Conservation (phyloP, 1,284 basidiomycete genomes). For the Ceratobasidium sp. region DNA sequence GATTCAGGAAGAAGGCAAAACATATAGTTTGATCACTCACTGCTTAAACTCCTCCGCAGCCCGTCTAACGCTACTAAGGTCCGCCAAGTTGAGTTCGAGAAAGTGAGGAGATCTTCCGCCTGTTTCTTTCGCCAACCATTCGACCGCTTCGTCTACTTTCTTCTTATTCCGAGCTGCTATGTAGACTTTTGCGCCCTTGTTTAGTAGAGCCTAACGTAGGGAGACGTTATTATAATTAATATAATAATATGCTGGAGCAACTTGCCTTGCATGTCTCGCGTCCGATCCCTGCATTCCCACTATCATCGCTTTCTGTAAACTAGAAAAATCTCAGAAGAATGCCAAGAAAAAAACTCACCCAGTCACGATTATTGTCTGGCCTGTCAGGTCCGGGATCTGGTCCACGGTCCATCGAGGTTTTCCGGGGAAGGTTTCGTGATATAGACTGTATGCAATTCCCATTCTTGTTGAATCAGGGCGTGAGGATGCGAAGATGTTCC, state of each 20-base stretch:
- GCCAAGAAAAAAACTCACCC: slow-evolving; percentile 20
- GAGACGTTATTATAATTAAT: not conserved
- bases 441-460: slow-evolving; percentile 31
- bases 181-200: slow-evolving; percentile 59
- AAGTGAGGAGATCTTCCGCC: slow-evolving; percentile 64
- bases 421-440: slow-evolving; percentile 49
- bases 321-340: not conserved
- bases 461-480: not conserved
- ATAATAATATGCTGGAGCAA: not conserved
- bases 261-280: slow-evolving; percentile 46
- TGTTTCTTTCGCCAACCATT: slow-evolving; percentile 53
- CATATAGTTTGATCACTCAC: slow-evolving; percentile 55
- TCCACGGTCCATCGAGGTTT: slow-evolving; percentile 45
- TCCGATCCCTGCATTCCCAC: slow-evolving; percentile 50
- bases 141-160: slow-evolving; percentile 58
- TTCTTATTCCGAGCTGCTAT: slow-evolving; percentile 57
- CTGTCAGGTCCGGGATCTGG: slow-evolving; percentile 46
- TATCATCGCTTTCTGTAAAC: not conserved
- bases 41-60: slow-evolving; percentile 67
- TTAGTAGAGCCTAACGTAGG: slow-evolving; percentile 53
- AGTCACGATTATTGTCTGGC: slow-evolving; percentile 46
- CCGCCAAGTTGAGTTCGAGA: slow-evolving; percentile 72
- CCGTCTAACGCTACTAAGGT: slow-evolving; percentile 66
- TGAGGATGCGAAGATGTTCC: too few species aligned
- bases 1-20: too few species aligned